Percentiles rank a stretch among this genome's conserved stretches.
Evolutionary conservation across 2,329 filamentous ascomycete genomes (phyloP).

Genomic region (Alternaria brassicae): DNA sequence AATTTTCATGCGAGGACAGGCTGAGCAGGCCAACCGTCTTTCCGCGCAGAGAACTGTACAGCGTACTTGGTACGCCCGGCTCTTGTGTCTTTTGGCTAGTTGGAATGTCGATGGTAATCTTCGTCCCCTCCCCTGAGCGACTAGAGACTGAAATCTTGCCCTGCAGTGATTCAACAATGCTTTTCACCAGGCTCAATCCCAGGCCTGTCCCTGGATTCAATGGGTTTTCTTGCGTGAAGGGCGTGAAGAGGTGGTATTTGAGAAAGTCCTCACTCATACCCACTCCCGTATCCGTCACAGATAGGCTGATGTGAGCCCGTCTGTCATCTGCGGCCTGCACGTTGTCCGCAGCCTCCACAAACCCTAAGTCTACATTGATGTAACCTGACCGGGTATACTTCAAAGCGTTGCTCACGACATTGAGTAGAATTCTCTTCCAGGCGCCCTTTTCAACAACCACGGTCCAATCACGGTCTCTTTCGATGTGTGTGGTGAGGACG

Average conservation of each 20-base stretch:
- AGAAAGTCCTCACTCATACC: conserved; percentile 35
- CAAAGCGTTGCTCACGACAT: conserved; percentile 33
- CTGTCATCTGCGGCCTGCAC: background rate
- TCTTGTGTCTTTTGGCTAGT: background rate
- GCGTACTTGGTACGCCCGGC: background rate
- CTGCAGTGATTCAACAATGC: conserved; percentile 25
- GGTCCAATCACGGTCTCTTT: conserved; percentile 10
- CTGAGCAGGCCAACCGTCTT: conserved; percentile 7
- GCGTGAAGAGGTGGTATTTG: conserved; percentile 25
- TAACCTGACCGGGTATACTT: conserved; percentile 29
- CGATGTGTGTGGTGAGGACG: conserved; percentile 11
- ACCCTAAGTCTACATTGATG: conserved; percentile 20
- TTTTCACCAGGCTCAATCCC: conserved; percentile 31
- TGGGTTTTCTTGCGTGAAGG: conserved; percentile 33
- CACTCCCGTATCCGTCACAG: conserved; percentile 30
- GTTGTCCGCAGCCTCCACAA: background rate
- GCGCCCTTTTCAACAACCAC: conserved; percentile 17
- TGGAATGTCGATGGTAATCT: conserved; percentile 16
- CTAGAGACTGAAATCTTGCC: conserved; percentile 31
- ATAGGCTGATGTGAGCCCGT: conserved; percentile 39
- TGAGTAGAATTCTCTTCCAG: conserved; percentile 29
- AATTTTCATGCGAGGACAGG: background rate
- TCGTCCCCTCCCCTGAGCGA: conserved; percentile 14
- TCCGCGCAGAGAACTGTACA: background rate
- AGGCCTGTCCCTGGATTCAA: conserved; percentile 31